Evolutionary conservation across 345 rosid genomes (phyloP).

Genomic region (Lepidium africanum): DNA sequence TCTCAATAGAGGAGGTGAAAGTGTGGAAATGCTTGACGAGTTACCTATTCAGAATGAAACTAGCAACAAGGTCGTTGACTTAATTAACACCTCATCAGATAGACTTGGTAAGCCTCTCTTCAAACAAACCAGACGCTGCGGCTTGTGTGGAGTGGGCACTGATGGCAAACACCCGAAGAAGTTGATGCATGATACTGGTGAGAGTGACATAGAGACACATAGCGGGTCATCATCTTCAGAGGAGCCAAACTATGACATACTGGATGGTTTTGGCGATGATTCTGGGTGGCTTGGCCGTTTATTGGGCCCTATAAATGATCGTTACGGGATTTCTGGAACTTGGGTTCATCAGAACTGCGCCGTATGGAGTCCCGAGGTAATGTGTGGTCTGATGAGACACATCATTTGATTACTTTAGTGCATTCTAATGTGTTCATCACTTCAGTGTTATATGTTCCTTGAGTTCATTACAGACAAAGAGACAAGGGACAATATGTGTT

Average conservation of each 20-base stretch:
- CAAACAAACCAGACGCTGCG: slow-evolving; percentile 83
- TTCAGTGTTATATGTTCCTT: background rate
- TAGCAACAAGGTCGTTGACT: slow-evolving; percentile 21
- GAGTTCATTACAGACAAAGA: background rate
- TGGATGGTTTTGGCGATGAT: slow-evolving; percentile 97
- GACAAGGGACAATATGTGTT: background rate
- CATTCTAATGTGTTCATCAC: slow-evolving; percentile 8
- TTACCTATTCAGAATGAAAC: slow-evolving; percentile 32
- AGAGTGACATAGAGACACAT: slow-evolving; percentile 70
- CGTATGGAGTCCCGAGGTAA: slow-evolving; percentile 99
- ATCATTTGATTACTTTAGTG: background rate
- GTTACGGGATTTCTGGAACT: slow-evolving; percentile 91
- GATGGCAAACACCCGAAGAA: slow-evolving; percentile 92
- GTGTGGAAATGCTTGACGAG: slow-evolving; percentile 29
- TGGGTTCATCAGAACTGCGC: slow-evolving; percentile 99
- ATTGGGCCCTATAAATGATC: slow-evolving; percentile 90
- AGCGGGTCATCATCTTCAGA: slow-evolving; percentile 84
- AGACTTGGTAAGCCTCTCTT: slow-evolving; percentile 37
- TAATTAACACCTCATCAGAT: slow-evolving; percentile 28
- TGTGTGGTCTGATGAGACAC: slow-evolving; percentile 3
- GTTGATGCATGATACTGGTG: slow-evolving; percentile 54
- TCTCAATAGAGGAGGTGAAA: slow-evolving; percentile 27
- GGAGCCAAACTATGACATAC: slow-evolving; percentile 70
- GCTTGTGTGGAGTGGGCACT: slow-evolving; percentile 91
- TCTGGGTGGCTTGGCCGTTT: slow-evolving; percentile 96